These are phyloP conservation scores for Verticillium klebahnii DNA, from an alignment of 2,329 filamentous ascomycete species.

Conservation along the genomic window DNA sequence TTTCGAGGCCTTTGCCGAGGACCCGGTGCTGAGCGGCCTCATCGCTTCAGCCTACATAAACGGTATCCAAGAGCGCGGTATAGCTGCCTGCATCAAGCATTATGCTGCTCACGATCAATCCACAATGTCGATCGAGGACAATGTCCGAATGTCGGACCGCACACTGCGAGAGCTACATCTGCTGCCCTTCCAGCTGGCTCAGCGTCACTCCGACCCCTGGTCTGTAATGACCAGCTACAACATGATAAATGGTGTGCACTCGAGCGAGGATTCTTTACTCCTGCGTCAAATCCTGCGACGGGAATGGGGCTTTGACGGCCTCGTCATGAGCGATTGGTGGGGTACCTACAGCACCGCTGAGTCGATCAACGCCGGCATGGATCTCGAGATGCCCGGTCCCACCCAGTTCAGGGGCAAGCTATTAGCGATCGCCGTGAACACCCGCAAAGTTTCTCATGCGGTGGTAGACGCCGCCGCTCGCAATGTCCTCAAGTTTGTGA, in stretches of 20 bases:
- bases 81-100: constrained; percentile 27
- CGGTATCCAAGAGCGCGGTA: constrained; percentile 24
- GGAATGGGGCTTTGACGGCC: constrained; percentile 10
- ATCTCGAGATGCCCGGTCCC: constrained; percentile 31
- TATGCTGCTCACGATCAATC: constrained; percentile 44
- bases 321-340: constrained; percentile 13
- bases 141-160: constrained; percentile 44
- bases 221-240: constrained; percentile 58
- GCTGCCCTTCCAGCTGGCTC: constrained; percentile 57
- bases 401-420: constrained; percentile 3
- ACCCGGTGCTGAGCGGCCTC: constrained; percentile 24
- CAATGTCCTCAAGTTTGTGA: constrained; percentile 25
- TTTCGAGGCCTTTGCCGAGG: constrained; percentile 61
- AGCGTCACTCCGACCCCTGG: constrained; percentile 49
- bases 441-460: background rate
- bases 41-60: constrained; percentile 22
- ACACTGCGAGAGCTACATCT: constrained; percentile 60
- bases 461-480: constrained; percentile 13
- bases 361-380: constrained; percentile 17
- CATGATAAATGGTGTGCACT: constrained; percentile 35
- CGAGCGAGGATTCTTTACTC: constrained; percentile 13
- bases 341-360: constrained; percentile 21
- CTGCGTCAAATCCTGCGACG: constrained; percentile 4
- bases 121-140: constrained; percentile 39
- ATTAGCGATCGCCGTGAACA: background rate